phyloP scores from a whole-genome alignment of 192 early-diverging fungal genomes.

The Umbelopsis isabellina region DNA sequence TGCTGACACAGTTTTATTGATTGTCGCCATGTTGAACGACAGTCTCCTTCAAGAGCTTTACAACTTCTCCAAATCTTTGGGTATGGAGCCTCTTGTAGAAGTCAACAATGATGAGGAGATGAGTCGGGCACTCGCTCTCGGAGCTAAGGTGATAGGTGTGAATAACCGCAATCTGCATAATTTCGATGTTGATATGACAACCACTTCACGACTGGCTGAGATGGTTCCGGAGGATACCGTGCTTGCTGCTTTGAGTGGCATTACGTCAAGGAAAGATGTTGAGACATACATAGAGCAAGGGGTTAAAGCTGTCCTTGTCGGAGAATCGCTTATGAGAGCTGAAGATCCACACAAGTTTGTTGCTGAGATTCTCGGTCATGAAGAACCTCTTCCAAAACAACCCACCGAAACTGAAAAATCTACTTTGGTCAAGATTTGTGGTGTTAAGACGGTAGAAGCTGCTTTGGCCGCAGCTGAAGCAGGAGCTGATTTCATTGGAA shows the following conservation, averaged over 20 bases:
- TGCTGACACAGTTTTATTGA: conserved; percentile 94
- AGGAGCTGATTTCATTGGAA: conserved; percentile 90
- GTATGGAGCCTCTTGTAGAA: conserved; percentile 99
- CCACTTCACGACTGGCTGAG: conserved; percentile 76
- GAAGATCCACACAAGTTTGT: conserved; percentile 79
- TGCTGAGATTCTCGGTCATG: conserved; percentile 58
- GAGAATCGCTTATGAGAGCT: conserved; percentile 93
- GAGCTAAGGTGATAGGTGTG: conserved; percentile 91
- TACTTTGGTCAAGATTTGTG: conserved; percentile 91
- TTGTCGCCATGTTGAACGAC: conserved; percentile 90
- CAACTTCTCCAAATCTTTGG: conserved; percentile 71
- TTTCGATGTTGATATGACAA: conserved; percentile 92
- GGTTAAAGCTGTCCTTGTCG: conserved; percentile 85
- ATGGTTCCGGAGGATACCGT: conserved; percentile 78
- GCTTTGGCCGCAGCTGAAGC: conserved; percentile 73
- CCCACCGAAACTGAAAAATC: not conserved
- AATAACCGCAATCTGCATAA: conserved; percentile 98
- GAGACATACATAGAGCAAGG: conserved; percentile 76
- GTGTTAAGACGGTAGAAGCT: conserved; percentile 80
- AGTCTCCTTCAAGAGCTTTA: conserved; percentile 71
- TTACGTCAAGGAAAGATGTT: conserved; percentile 81
- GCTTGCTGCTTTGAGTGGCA: conserved; percentile 91
- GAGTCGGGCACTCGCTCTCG: conserved; percentile 78
- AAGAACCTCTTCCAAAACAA: conserved; percentile 12
- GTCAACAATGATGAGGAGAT: conserved; percentile 93